Evolutionary conservation across 2,329 filamentous ascomycete genomes (phyloP), one percentile per base, ranked within the genome.

Genomic region (Talaromyces amestolkiae): DNA sequence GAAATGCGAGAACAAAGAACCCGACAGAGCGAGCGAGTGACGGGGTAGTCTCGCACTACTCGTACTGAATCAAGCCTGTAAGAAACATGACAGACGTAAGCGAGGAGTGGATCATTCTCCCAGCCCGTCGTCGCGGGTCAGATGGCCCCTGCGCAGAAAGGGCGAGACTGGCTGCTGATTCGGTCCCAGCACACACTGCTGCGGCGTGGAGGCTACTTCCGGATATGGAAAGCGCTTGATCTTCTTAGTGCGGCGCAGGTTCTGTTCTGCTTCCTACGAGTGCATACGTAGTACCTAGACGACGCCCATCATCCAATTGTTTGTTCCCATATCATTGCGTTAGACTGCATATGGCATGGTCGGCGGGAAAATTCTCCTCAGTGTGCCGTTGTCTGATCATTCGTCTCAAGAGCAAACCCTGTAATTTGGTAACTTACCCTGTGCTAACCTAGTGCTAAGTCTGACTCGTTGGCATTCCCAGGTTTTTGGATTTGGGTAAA

Each of bases 81-180:
- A 31, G 27, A 3, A 31, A 31, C 27, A 6, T 7, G 27, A 31
- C 27, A 31, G 6, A 7, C 27, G 15, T 54, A 56, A 37, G 51
- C 31, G 49, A 53, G 35, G n/a, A 9, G 43, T 17, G 43, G 60
- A 41, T 31, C 43, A n/a, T 39, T 13, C 49, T 62, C 61, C 61
- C 61, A 58, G 61, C 51, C 61, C 61, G 51, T 63, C 61, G 61
- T 63, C 51, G 51, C 51, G 61, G 61, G 61, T 63, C 61, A 15
- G 39, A 19, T 63, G 61, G 59, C 33, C 45, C 45, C 15, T 61
- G 59, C 59, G 45, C 31, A 22, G 58, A n/a, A 9, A 22, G 19
- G 47, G 45, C 10, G 33, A 47, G 22, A 7, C 10, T 7, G 43
- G 27, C 31, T 11, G 31, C 49, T 63, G 61, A 63, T 63, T 63